Base-by-base conservation (phyloP, 2,329 filamentous ascomycete genomes). In the Ceratocystis lukuohia region DNA sequence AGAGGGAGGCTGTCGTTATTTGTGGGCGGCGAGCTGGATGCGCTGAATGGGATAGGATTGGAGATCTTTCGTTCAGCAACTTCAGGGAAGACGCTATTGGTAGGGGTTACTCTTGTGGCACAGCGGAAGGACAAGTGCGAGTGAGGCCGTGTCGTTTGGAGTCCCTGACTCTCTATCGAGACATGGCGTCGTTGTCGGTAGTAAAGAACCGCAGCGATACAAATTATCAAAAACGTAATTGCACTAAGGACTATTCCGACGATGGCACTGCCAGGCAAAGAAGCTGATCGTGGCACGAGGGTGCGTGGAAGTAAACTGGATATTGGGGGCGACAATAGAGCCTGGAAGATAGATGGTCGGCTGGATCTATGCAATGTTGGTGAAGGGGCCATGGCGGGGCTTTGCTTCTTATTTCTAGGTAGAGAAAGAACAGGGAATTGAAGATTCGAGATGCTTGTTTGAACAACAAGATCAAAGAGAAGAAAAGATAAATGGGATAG, bases 111-210 rank as follows among this genome's bases (percentile, higher is more conserved):
- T 65, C 76, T 77, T 0, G 79, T 77, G 67, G 80, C 78, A 73
- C 81, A 82, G 41, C 77, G 77, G 72, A 82, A 83, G 1, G 79
- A 81, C 33, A 82, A 75, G 3, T 78, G 76, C 0, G 80, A 82
- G 15, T 72, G 71, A n/a, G 75, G 28, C 25, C 75, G 15, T 74
- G 75, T 68, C 74, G 72, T 17, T 70, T 69, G 22, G 65, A 64
- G 44, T 68, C 68, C 30, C 62, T 44, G 62, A 67, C 78, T 80
- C 56, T 67, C 74, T 64, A 75, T 76, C 28, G 71, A 73, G 28
- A 77, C 77, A 70, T 77, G 81, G 65, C 80, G 80, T 68, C 74
- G 70, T 62, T 78, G 77, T 64, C 84, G 73, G 68, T 78, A 80
- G 53, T 73, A 69, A 68, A 78, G 74, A 3, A 75, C 79, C 0